These are phyloP conservation scores for Rhodotorula graminis DNA, from an alignment of 768 basidiomycete genomes.

Conservation along the genomic window DNA sequence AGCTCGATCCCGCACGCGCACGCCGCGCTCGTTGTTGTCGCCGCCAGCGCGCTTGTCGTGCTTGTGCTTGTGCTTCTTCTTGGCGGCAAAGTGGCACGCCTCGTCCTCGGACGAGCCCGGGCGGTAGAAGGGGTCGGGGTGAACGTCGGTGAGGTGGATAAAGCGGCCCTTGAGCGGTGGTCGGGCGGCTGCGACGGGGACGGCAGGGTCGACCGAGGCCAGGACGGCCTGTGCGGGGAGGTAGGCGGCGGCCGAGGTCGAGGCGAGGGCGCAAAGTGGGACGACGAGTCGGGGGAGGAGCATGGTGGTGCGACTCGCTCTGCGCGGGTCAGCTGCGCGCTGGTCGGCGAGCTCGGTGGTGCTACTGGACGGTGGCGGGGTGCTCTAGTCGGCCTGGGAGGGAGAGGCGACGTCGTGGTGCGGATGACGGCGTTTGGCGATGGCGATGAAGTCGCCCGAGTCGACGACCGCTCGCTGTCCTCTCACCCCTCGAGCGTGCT, in stretches of 20 bases:
- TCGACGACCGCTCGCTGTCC: too few relatives aligned
- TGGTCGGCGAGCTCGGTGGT: too few relatives aligned
- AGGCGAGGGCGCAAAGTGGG: not conserved
- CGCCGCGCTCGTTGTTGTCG: not conserved
- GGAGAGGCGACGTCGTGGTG: too few relatives aligned
- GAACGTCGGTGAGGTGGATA: slow-evolving; percentile 76
- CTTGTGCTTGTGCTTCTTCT: slow-evolving; percentile 9
- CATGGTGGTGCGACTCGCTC: not conserved
- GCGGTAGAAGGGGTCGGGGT: slow-evolving; percentile 68
- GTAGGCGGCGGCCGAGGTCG: not conserved
- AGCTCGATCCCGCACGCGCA: not conserved
- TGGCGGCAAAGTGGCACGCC: slow-evolving; percentile 56
- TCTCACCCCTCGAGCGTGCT: too few relatives aligned
- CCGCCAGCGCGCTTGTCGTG: not conserved
- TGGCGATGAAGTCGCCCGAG: too few relatives aligned
- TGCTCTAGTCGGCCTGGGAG: too few relatives aligned
- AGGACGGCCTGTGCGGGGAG: not conserved
- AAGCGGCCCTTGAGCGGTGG: slow-evolving; percentile 61
- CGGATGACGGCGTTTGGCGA: not conserved
- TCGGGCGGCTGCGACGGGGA: not conserved
- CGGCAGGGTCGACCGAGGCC: too few relatives aligned
- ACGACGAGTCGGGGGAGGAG: not conserved
- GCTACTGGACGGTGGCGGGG: too few relatives aligned
- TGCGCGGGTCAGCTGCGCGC: too few relatives aligned
- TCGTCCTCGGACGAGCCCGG: slow-evolving; percentile 55